Base-by-base conservation (phyloP, 2,329 filamentous ascomycete genomes). In the Gliomastix tumulicola region DNA sequence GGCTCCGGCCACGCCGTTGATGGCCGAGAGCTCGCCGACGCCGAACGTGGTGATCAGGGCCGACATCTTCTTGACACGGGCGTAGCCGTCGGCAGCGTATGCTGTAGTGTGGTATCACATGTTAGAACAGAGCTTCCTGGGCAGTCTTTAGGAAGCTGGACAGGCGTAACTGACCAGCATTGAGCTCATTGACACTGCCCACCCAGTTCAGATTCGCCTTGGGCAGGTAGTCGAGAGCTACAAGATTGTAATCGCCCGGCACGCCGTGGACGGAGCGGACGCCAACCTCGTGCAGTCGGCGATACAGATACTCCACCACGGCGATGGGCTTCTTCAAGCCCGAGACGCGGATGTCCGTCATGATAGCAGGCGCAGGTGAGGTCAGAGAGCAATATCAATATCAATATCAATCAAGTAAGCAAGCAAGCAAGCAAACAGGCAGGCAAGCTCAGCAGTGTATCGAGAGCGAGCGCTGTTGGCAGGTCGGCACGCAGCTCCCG, bases 61-160 rank as follows among this genome's bases (percentile, higher is more conserved):
- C 5, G 73, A 71, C 22, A 87, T 78, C 30, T 82, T 79, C 39
- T 82, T 83, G 41, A 86, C 71, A 44, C 84, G 74, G 38, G 82
- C 82, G 54, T 88, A 88, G 18, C 84, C 84, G 60, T 88, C 84
- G n/a, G 84, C 82, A 20, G 84, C 83, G 50, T 88, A 88, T 15
- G 79, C 82, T 76, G 50, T n/a, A n/a, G n/a, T n/a, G n/a, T n/a
- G n/a, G n/a, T n/a, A n/a, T n/a, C n/a, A n/a, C n/a, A n/a, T n/a
- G n/a, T n/a, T n/a, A n/a, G n/a, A n/a, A n/a, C n/a, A n/a, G n/a
- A n/a, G n/a, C n/a, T n/a, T n/a, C n/a, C n/a, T n/a, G n/a, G n/a
- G n/a, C n/a, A n/a, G n/a, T n/a, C n/a, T n/a, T n/a, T n/a, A n/a
- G n/a, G n/a, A n/a, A n/a, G n/a, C n/a, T n/a, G n/a, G n/a, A n/a